phyloP scores from a whole-genome alignment of 176 grass and related monocot genomes.

The Eleusine coracana region DNA sequence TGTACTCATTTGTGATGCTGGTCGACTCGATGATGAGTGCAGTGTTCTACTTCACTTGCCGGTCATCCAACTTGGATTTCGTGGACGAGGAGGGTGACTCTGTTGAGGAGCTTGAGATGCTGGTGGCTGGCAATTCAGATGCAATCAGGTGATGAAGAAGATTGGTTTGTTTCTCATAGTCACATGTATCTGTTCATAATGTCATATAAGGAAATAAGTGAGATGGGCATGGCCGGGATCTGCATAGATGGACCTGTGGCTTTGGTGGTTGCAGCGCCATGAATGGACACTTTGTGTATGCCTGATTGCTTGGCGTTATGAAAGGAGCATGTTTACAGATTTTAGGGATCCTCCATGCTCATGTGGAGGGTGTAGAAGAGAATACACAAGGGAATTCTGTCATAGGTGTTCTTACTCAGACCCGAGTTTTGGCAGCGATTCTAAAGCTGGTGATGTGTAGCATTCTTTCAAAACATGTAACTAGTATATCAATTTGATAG shows the following conservation, averaged over 20 bases:
- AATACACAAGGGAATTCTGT: constrained; percentile 1
- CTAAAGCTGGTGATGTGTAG: constrained; percentile 39
- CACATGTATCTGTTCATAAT: constrained; percentile 53
- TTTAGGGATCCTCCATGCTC: constrained; percentile 26
- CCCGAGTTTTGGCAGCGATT: background rate
- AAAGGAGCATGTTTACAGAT: constrained; percentile 31
- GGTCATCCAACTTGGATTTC: constrained; percentile 60
- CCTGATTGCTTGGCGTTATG: background rate
- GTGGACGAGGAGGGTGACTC: constrained; percentile 40
- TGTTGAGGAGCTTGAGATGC: constrained; percentile 55
- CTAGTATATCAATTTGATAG: constrained; percentile 50
- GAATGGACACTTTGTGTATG: constrained; percentile 31
- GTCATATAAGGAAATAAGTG: constrained; percentile 45
- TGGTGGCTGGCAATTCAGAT: constrained; percentile 34
- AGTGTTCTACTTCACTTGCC: constrained; percentile 96
- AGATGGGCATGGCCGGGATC: constrained; percentile 6
- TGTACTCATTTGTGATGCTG: constrained; percentile 89
- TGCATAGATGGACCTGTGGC: background rate
- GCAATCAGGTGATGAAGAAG: constrained; percentile 50
- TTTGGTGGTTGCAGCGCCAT: background rate
- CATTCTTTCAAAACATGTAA: constrained; percentile 57
- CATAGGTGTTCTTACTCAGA: constrained; percentile 30
- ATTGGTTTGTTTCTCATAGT: constrained; percentile 30
- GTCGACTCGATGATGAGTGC: constrained; percentile 89
- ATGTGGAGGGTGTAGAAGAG: constrained; percentile 7